Conservation (phyloP, 345 rosid genomes). For the Citrus maxima region DNA sequence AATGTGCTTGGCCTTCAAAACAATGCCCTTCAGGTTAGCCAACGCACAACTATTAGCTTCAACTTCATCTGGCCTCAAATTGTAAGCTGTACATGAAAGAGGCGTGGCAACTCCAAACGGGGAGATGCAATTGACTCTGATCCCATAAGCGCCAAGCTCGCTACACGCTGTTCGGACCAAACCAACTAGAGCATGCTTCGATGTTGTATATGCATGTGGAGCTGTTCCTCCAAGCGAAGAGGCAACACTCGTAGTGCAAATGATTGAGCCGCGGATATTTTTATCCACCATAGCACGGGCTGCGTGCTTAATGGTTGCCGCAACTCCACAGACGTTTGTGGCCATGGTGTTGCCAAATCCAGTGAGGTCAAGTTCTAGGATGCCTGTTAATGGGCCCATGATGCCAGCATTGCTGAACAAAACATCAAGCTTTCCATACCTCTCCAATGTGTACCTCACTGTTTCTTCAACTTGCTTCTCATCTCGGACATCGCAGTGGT, state of each 20-base stretch:
- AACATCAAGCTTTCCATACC: conserved; percentile 62
- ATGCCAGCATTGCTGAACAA: conserved; percentile 86
- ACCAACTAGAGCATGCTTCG: conserved; percentile 81
- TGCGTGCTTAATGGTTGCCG: conserved; percentile 70
- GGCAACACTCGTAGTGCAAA: conserved; percentile 72
- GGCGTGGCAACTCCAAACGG: conserved; percentile 90
- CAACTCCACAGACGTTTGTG: conserved; percentile 73
- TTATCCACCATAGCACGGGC: conserved; percentile 77
- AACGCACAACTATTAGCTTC: conserved; percentile 38
- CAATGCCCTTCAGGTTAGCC: conserved; percentile 66
- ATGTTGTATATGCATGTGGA: conserved; percentile 71
- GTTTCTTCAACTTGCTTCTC: conserved; percentile 72
- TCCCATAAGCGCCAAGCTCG: conserved; percentile 78
- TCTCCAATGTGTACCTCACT: conserved; percentile 46
- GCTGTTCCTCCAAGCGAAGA: conserved; percentile 59
- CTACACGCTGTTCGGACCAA: conserved; percentile 65
- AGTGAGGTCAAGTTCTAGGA: conserved; percentile 55
- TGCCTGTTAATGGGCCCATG: conserved; percentile 50
- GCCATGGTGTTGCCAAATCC: conserved; percentile 57
- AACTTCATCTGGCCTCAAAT: conserved; percentile 41
- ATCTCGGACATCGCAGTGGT: conserved; percentile 73
- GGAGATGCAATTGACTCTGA: conserved; percentile 78
- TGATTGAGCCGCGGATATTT: conserved; percentile 67
- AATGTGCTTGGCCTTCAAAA: conserved; percentile 63
- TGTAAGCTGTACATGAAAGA: conserved; percentile 50